Percentiles rank a stretch among this genome's conserved stretches.
phyloP scores from a whole-genome alignment of 1,284 basidiomycete genomes.

The Ustilago tritici region DNA sequence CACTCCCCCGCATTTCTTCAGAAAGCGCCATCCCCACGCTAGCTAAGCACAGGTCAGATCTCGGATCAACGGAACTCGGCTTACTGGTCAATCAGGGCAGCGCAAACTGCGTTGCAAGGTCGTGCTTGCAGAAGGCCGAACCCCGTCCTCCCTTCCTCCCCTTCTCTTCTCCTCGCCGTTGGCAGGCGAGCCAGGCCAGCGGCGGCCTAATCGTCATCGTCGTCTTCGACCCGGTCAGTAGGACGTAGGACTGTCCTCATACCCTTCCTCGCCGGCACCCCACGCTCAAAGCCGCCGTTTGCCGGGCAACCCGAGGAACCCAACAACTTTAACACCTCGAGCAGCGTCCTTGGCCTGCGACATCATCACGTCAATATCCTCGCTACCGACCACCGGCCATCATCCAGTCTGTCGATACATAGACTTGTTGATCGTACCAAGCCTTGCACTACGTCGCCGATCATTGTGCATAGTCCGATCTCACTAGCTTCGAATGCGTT shows the following conservation, averaged over 20 bases:
- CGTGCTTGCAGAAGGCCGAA: background rate
- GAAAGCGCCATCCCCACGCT: conserved; percentile 16
- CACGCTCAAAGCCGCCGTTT: background rate
- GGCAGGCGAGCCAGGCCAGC: conserved; percentile 9
- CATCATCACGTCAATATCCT: background rate
- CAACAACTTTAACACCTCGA: background rate
- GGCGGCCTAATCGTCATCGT: conserved; percentile 6
- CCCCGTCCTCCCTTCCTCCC: background rate
- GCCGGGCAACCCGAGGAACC: background rate
- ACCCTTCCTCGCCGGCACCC: background rate
- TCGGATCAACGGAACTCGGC: conserved; percentile 6
- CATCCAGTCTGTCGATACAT: background rate
- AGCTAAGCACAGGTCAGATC: background rate
- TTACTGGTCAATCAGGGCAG: background rate
- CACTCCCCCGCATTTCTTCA: conserved; percentile 38
- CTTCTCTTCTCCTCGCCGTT: conserved; percentile 23
- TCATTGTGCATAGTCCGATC: background rate
- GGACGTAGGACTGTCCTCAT: background rate
- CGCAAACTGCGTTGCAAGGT: background rate
- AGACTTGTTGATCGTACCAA: background rate
- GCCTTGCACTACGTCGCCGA: background rate
- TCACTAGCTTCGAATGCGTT: conserved; percentile 4
- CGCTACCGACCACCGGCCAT: background rate
- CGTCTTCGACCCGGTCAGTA: background rate
- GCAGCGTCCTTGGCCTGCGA: background rate